Evolutionary conservation across 2,329 filamentous ascomycete species (phyloP).

Genomic region (Exophiala spinifera): DNA sequence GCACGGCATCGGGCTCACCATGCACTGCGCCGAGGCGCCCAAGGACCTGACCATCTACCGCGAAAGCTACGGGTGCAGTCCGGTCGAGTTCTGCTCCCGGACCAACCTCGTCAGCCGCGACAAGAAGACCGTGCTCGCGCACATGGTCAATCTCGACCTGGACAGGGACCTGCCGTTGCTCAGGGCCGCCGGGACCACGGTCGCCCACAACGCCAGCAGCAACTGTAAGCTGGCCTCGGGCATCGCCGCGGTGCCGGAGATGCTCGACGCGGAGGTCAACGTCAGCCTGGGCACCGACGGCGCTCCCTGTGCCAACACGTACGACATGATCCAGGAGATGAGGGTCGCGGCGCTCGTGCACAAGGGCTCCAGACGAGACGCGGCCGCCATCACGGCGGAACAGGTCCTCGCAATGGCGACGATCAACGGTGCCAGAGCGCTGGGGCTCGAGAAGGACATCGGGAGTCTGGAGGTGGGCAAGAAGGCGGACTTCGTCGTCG

Average conservation of each 20-base stretch:
- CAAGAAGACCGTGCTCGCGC: constrained; percentile 46
- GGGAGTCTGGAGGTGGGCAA: constrained; percentile 42
- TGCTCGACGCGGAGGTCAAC: constrained; percentile 45
- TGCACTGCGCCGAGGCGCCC: constrained; percentile 47
- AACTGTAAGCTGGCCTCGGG: constrained; percentile 54
- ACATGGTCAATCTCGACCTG: constrained; percentile 51
- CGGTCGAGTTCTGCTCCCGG: constrained; percentile 39
- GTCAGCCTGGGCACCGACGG: constrained; percentile 53
- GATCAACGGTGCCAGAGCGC: constrained; percentile 49
- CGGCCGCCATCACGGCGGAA: constrained; percentile 44
- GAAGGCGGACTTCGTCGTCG: constrained; percentile 41
- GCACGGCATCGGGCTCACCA: constrained; percentile 46
- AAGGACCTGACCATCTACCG: constrained; percentile 29
- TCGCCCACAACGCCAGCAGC: constrained; percentile 52
- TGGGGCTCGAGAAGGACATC: constrained; percentile 43
- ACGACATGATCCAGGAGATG: constrained; percentile 54
- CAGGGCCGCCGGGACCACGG: constrained; percentile 41
- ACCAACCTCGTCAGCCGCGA: constrained; percentile 35
- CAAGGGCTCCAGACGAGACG: constrained; percentile 43
- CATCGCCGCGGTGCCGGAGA: constrained; percentile 46
- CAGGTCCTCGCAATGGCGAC: constrained; percentile 52
- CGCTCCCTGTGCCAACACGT: constrained; percentile 53
- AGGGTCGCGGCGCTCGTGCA: constrained; percentile 51
- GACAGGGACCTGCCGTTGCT: constrained; percentile 42
- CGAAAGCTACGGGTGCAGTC: constrained; percentile 36